A percentile compares a stretch with the other conserved stretches of the same genome.
These are phyloP conservation scores for Cryphonectria radicalis DNA, from an alignment of 2,329 filamentous ascomycete genomes.

Conservation along the genomic window DNA sequence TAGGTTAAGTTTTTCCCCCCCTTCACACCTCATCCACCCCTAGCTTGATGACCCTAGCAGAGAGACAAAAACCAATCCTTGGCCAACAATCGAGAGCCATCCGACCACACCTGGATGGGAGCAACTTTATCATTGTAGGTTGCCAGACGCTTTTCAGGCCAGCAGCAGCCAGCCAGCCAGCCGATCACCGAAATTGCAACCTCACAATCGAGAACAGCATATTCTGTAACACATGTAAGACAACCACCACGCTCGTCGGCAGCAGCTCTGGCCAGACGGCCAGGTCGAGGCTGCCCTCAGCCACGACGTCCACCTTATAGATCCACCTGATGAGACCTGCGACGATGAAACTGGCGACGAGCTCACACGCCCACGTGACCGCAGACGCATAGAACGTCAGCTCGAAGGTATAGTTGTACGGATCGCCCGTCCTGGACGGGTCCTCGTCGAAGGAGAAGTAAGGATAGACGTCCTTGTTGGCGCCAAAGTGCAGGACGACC, in stretches of 20 bases:
- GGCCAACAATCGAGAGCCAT: neutral
- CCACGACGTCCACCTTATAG: constrained; percentile 65
- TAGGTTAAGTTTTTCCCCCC: too few relatives aligned
- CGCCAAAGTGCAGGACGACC: constrained; percentile 67
- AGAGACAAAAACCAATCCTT: neutral
- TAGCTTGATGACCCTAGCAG: neutral
- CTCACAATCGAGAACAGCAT: constrained; percentile 74
- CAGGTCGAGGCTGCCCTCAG: constrained; percentile 67
- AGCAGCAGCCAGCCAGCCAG: neutral
- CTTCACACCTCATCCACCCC: neutral
- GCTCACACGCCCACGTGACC: constrained; percentile 70
- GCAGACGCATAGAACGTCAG: constrained; percentile 66
- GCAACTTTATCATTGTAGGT: neutral
- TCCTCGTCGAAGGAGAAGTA: constrained; percentile 68
- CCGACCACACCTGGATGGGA: neutral
- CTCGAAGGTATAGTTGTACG: constrained; percentile 60
- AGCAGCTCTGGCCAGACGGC: constrained; percentile 69
- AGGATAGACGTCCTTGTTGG: constrained; percentile 70
- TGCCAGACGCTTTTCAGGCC: neutral
- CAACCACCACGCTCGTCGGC: constrained; percentile 67
- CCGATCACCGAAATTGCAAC: constrained; percentile 56
- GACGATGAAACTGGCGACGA: constrained; percentile 64
- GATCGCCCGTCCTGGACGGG: constrained; percentile 43
- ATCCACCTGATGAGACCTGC: constrained; percentile 60
- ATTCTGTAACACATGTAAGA: constrained; percentile 71